Conservation (phyloP, 495 filamentous ascomycete species). For the Tuber umbilicatum region DNA sequence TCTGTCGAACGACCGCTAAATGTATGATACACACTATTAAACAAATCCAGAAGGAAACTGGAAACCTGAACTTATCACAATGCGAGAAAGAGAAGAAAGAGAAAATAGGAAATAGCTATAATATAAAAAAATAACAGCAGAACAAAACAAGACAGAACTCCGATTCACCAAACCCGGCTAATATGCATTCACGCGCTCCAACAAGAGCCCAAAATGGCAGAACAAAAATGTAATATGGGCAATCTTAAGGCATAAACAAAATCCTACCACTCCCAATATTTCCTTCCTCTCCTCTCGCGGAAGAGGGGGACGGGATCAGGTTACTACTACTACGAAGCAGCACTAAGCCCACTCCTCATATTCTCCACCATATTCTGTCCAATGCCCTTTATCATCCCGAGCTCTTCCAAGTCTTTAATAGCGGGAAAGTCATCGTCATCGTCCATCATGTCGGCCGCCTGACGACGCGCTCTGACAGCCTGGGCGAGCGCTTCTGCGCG, state of each 20-base stretch:
- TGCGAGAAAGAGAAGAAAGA: neutral
- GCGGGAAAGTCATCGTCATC: conserved; percentile 33
- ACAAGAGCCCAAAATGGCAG: neutral
- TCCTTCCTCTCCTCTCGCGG: neutral
- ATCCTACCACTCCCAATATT: neutral
- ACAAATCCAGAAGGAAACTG: neutral
- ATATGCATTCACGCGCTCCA: neutral
- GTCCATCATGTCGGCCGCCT: conserved; percentile 6
- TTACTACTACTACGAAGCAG: neutral
- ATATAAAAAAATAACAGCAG: neutral
- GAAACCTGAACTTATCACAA: neutral
- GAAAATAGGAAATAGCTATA: neutral
- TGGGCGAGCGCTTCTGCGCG: conserved; percentile 33
- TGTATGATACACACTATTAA: neutral
- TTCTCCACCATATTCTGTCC: conserved; percentile 33
- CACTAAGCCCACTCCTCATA: conserved; percentile 28
- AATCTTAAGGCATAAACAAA: neutral
- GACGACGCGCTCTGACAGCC: conserved; percentile 28
- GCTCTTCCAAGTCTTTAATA: conserved; percentile 35
- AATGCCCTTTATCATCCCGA: conserved; percentile 38
- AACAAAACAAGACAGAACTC: neutral
- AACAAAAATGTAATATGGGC: neutral
- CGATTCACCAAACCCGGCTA: neutral
- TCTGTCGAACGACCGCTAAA: neutral
- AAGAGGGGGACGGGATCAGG: neutral